These are phyloP conservation scores for Ogataea glucozyma DNA, from an alignment of 805 yeast genomes.

Conservation along the genomic window DNA sequence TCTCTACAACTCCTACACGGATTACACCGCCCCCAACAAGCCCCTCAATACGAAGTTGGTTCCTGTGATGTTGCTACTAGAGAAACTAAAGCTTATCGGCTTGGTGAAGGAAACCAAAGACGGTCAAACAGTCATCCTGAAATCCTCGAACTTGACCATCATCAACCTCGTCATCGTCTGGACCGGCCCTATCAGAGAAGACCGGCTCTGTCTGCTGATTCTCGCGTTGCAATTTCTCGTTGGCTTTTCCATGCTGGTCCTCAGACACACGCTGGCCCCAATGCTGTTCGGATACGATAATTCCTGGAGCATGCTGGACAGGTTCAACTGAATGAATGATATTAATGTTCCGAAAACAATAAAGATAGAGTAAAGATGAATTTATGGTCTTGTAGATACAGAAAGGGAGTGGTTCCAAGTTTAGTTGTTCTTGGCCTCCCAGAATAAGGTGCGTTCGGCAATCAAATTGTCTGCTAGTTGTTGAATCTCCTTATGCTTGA, in stretches of 20 bases:
- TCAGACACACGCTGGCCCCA: constrained; percentile 84
- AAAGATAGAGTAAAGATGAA: too few relatives aligned
- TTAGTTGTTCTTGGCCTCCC: constrained; percentile 29
- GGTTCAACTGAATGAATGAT: constrained; percentile 27
- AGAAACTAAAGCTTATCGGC: constrained; percentile 49
- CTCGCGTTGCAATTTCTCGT: constrained; percentile 60
- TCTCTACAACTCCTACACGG: constrained; percentile 70
- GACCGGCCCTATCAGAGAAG: constrained; percentile 91
- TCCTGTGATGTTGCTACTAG: constrained; percentile 46
- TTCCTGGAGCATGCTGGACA: constrained; percentile 42
- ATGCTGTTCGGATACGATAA: constrained; percentile 90
- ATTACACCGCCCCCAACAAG: constrained; percentile 31
- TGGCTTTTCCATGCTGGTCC: constrained; percentile 65
- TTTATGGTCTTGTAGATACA: too few relatives aligned
- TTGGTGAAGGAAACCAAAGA: constrained; percentile 35
- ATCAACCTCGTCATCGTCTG: constrained; percentile 81
- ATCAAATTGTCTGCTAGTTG: constrained; percentile 65
- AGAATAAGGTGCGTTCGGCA: constrained; percentile 44
- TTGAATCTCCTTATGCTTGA: constrained; percentile 72
- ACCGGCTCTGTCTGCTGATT: constrained; percentile 61
- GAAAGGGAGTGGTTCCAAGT: too few relatives aligned
- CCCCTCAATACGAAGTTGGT: constrained; percentile 32
- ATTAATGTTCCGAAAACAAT: too few relatives aligned
- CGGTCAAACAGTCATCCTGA: constrained; percentile 31
- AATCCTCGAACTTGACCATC: constrained; percentile 80